These are phyloP conservation scores for Nannizzia gypsea DNA, from an alignment of 2,329 filamentous ascomycete species.

Conservation along the genomic window DNA sequence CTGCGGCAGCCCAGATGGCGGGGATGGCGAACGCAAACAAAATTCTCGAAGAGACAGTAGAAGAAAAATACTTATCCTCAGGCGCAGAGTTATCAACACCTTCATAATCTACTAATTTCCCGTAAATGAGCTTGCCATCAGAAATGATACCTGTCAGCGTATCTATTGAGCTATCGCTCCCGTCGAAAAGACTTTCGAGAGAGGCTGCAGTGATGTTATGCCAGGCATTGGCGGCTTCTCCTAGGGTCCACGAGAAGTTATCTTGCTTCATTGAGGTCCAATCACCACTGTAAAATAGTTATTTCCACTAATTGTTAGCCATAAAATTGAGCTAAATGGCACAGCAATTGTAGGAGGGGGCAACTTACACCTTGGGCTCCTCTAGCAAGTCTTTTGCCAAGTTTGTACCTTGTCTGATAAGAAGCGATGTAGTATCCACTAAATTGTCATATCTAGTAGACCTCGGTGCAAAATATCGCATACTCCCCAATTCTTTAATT, in stretches of 20 bases:
- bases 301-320: neutral
- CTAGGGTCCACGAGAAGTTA: neutral
- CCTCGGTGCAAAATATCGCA: neutral
- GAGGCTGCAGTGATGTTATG: neutral
- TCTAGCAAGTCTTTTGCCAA: neutral
- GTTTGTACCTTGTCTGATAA: neutral
- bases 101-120: neutral
- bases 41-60: no score
- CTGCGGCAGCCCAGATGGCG: neutral
- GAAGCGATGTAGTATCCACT: neutral
- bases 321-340: neutral
- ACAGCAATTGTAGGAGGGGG: neutral
- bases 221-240: neutral
- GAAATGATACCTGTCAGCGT: neutral
- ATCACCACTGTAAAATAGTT: neutral
- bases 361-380: neutral
- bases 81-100: neutral
- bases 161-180: neutral
- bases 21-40: slow-evolving; percentile 2
- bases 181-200: neutral
- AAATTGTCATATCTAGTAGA: neutral
- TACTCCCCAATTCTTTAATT: neutral
- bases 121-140: slow-evolving; percentile 5
- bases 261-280: neutral
- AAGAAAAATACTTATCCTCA: no score